Evolutionary conservation across 129 eudicot species (phyloP).

Genomic region (Smallanthus sonchifolius): DNA sequence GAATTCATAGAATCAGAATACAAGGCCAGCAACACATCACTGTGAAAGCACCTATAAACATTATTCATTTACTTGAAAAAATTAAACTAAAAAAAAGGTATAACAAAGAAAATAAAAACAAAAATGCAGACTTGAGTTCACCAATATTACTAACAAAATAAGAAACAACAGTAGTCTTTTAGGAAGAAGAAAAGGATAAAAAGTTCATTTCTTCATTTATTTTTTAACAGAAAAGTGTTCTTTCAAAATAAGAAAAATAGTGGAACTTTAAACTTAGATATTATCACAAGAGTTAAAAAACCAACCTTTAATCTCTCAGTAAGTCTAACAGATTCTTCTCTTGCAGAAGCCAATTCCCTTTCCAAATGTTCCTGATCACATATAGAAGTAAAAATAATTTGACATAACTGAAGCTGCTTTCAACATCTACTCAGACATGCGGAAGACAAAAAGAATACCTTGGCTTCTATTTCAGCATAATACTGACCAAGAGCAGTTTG

Average conservation of each 20-base stretch:
- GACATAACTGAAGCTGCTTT: conserved; percentile 3
- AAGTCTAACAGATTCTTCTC: conserved; percentile 71
- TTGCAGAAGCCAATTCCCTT: conserved; percentile 65
- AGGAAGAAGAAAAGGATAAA: background rate
- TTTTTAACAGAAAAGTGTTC: background rate
- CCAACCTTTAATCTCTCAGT: conserved; percentile 60
- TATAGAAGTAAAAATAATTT: conserved; percentile 11
- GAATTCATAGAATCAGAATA: background rate
- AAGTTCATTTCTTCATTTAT: background rate
- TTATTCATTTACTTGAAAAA: background rate
- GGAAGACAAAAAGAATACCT: conserved; percentile 43
- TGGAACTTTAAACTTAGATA: background rate
- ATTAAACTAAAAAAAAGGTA: background rate
- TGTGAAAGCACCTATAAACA: background rate
- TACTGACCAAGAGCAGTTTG: conserved; percentile 99
- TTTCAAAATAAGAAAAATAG: background rate
- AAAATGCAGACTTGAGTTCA: background rate
- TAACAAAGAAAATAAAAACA: background rate
- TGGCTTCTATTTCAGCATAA: conserved; percentile 95
- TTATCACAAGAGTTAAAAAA: background rate
- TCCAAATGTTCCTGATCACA: conserved; percentile 68
- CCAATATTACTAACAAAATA: conserved; percentile 1
- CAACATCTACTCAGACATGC: background rate
- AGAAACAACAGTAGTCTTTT: background rate
- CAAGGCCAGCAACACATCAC: background rate